These are phyloP conservation scores for Solanum medicagineum DNA, from an alignment of 257 asterid species.

Conservation along the genomic window DNA sequence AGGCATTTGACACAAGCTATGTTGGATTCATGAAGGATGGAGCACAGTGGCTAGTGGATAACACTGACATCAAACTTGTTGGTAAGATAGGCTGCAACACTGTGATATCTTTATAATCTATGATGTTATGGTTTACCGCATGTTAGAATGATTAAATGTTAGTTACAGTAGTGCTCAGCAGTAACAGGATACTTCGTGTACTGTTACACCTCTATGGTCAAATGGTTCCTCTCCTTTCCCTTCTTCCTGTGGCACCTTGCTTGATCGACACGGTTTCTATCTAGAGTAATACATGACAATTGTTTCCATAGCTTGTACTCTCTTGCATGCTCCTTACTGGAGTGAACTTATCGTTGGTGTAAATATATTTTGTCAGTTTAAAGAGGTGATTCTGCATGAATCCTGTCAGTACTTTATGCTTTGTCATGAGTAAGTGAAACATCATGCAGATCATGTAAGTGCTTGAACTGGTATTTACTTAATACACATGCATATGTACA, in stretches of 20 bases:
- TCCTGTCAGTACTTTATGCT: neutral
- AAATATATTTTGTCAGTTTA: neutral
- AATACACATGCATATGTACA: neutral
- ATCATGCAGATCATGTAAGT: neutral
- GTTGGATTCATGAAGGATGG: conserved; percentile 95
- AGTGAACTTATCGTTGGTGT: neutral
- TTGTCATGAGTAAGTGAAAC: neutral
- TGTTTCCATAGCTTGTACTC: neutral
- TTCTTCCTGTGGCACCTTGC: neutral
- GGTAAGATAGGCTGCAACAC: conserved; percentile 26
- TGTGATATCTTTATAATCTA: neutral
- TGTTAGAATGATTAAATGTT: neutral
- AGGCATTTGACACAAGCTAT: conserved; percentile 77
- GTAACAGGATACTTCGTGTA: neutral
- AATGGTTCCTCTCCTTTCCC: neutral
- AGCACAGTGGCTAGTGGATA: conserved; percentile 88
- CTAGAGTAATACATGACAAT: neutral
- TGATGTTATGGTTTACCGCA: neutral
- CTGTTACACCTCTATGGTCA: neutral
- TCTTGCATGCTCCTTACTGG: neutral
- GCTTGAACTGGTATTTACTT: neutral
- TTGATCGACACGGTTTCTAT: neutral
- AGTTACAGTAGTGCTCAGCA: neutral
- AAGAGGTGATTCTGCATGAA: neutral
- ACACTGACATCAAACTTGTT: conserved; percentile 92